Evolutionary conservation across 2,329 filamentous ascomycete genomes (phyloP).

Genomic region (Emericellopsis atlantica): DNA sequence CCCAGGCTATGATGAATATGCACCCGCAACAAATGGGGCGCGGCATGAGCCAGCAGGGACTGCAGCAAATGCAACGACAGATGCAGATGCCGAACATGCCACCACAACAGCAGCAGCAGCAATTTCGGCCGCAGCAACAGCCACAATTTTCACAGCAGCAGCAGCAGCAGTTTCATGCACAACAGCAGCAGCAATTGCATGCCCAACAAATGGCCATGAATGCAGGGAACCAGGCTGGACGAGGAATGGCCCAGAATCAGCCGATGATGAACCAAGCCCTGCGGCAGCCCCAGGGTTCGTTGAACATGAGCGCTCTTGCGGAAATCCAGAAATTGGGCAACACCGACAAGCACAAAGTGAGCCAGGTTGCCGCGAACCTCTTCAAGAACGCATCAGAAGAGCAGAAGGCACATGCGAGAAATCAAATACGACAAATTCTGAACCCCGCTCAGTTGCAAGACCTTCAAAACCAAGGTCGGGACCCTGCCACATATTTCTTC

Average conservation of each 20-base stretch:
- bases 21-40: slow-evolving; percentile 30
- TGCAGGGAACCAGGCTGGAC: slow-evolving; percentile 22
- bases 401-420: slow-evolving; percentile 22
- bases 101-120: slow-evolving; percentile 25
- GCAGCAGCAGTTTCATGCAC: slow-evolving; percentile 18
- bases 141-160: slow-evolving; percentile 13
- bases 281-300: slow-evolving; percentile 11
- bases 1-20: slow-evolving; percentile 39
- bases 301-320: slow-evolving; percentile 8
- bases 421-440: slow-evolving; percentile 21
- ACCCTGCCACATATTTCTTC: slow-evolving; percentile 36
- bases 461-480: slow-evolving; percentile 29
- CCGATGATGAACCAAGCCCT: slow-evolving; percentile 23
- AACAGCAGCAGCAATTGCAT: slow-evolving; percentile 39
- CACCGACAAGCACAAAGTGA: slow-evolving; percentile 30
- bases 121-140: slow-evolving; percentile 13
- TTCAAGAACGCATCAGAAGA: slow-evolving; percentile 27
- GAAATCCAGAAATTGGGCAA: slow-evolving; percentile 26
- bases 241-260: slow-evolving; percentile 28
- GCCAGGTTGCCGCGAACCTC: slow-evolving; percentile 28
- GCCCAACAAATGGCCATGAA: slow-evolving; percentile 29
- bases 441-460: slow-evolving; percentile 29
- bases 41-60: slow-evolving; percentile 37
- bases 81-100: slow-evolving; percentile 42
- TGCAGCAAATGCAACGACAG: slow-evolving; percentile 44